Evolutionary conservation across 441 rosid genomes (phyloP), one percentile per base, ranked within the genome.

Genomic region (Corymbia calophylla): DNA sequence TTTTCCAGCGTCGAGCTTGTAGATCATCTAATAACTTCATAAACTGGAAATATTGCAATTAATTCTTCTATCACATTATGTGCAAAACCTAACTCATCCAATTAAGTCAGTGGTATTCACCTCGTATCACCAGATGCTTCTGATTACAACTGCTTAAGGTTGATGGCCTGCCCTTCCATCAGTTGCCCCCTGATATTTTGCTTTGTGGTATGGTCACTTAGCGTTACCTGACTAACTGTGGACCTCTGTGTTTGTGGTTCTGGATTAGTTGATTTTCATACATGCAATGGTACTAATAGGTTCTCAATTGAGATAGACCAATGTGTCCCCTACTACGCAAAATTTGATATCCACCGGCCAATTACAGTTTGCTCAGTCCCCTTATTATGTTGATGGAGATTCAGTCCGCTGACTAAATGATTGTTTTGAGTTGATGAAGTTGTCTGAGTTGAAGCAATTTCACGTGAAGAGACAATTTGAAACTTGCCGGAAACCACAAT

Each of bases 301-400:
- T 19, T 19, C 48, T 77, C 51, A 77, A 77, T 39, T 4, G n/a
- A 77, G 51, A 39, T 51, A 77, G 84, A 77, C n/a, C 51, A 44
- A 77, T 23, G 51, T 39, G 84, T 77, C 51, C 51, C 21, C 84
- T 77, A 3, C 51, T 70, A 10, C 21, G 8, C 48, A 35, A 70
- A 70, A 19, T 70, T 10, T 70, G 48, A 19, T 70, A 10, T 11
- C 44, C 84, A 12, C 84, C 29, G 5, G 21, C 64, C 93, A 93
- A 92, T 93, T 95, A 90, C 98, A 94, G 90, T 92, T 90, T 91
- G 95, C 95, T 87, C 98, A 94, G 91, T 54, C 94, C 80, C 98
- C 98, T 80, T 94, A 94, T 89, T 92, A 93, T 89, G 95, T 95
- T 0, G 93, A 93, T 47, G 95, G 95, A 94, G 91, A 95, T 97